These are phyloP conservation scores for Daldinia eschscholtzii DNA, from an alignment of 2,329 filamentous ascomycete species.

Conservation along the genomic window DNA sequence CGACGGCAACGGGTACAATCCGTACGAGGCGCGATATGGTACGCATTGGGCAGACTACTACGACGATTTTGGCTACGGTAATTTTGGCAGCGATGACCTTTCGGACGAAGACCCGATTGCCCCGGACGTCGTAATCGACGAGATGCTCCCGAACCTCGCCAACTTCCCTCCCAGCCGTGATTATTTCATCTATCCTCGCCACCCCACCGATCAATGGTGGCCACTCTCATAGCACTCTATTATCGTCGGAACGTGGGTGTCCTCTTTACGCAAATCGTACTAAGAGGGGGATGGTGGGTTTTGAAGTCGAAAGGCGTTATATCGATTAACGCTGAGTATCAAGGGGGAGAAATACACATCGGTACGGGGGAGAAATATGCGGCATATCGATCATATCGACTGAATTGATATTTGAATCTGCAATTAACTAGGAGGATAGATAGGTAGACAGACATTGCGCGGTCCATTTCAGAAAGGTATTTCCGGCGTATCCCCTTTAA, in stretches of 20 bases:
- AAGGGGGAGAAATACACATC: neutral
- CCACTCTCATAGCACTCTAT: slow-evolving; percentile 7
- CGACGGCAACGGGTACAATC: too few relatives aligned
- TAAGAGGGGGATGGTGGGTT: neutral
- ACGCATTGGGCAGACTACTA: neutral
- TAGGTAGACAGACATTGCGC: neutral
- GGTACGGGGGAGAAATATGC: neutral
- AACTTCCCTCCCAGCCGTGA: slow-evolving; percentile 4
- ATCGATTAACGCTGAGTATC: neutral
- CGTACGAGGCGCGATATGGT: neutral
- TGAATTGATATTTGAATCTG: neutral
- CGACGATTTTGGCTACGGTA: too few relatives aligned
- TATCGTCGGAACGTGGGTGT: neutral
- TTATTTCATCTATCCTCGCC: neutral
- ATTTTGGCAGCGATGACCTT: neutral
- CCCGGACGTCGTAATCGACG: neutral
- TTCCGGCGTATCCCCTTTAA: neutral
- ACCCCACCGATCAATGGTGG: slow-evolving; percentile 10
- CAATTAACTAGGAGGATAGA: neutral
- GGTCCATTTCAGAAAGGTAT: neutral
- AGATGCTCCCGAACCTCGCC: neutral
- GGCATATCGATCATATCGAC: neutral
- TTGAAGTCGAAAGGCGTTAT: neutral
- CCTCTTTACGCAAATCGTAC: neutral
- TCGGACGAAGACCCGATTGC: neutral